Evolutionary conservation across 1,284 basidiomycete species (phyloP).

Genomic region (Leccinum solheimii): DNA sequence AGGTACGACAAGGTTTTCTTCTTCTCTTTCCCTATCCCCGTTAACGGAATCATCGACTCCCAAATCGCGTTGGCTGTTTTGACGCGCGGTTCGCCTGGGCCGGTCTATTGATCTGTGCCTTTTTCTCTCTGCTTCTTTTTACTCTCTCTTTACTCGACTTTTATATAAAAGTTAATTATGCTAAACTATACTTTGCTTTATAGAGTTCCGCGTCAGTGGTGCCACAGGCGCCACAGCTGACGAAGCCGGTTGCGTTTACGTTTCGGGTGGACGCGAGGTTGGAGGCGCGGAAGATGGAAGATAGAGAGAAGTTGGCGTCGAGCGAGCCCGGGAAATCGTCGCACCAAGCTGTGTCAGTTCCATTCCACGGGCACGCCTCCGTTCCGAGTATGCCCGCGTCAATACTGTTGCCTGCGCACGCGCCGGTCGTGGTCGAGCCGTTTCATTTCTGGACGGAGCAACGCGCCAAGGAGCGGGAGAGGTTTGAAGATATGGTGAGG

Average conservation of each 20-base stretch:
- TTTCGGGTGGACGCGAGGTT: conserved; percentile 49
- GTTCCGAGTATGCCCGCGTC: conserved; percentile 52
- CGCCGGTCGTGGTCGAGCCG: conserved; percentile 28
- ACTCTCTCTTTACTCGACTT: not conserved
- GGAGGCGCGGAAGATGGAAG: conserved; percentile 39
- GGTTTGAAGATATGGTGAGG: conserved; percentile 58
- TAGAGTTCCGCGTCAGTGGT: conserved; percentile 27
- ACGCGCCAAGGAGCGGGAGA: conserved; percentile 58
- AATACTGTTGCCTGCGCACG: conserved; percentile 38
- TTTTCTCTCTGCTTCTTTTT: conserved; percentile 3
- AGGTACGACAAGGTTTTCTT: conserved; percentile 23
- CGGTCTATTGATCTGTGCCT: conserved; percentile 16
- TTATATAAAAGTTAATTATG: not conserved
- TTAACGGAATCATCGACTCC: conserved; percentile 23
- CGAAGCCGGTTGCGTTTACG: conserved; percentile 50
- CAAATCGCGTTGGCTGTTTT: not conserved
- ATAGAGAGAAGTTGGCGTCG: conserved; percentile 17
- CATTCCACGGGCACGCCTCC: conserved; percentile 28
- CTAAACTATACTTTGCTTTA: conserved; percentile 8
- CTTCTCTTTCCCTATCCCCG: conserved; percentile 6
- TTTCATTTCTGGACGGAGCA: conserved; percentile 53
- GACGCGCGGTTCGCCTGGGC: conserved; percentile 2
- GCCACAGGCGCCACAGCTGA: conserved; percentile 39
- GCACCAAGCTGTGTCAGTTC: conserved; percentile 47
- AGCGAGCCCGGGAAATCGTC: conserved; percentile 27